Evolutionary conservation across 768 basidiomycete genomes (phyloP), one percentile per base, ranked within the genome.

Genomic region (Nidularia pulvinata): DNA sequence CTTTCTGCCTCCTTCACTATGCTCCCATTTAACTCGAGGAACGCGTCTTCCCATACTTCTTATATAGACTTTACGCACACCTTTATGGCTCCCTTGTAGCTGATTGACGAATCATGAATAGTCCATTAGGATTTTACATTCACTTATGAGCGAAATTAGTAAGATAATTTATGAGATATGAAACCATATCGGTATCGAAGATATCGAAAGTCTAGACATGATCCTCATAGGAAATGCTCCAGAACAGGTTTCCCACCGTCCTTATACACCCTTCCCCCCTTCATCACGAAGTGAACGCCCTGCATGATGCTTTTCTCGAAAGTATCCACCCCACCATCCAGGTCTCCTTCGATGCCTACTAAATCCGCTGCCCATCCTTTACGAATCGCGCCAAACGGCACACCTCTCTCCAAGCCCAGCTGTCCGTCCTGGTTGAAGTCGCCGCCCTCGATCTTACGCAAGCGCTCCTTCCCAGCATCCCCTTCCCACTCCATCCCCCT

Each of bases 221-320:
- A n/a, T n/a, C n/a, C 37, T 39, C 37, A 39, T 7, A 39, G 7
- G 37, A 39, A 46, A 7, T 9, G 10, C 45, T 46, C n/a, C 39
- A 25, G 13, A 34, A 59, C 46, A 48, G 58, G 53, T 48, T 34
- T n/a, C n/a, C 59, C 54, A 47, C 50, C 57, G 44, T n/a, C 49
- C 51, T 62, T 63, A 46, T 59, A 60, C n/a, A 66, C 42, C 51
- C 59, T 68, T 10, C 82, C 85, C 1, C 69, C 77, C 58, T 85
- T 86, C 83, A 85, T 83, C 42, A 85, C 82, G 59, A 84, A 82
- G 33, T 60, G 61, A 14, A 86, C 76, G 32, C 69, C 69, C 5
- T 57, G 34, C 33, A 69, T 68, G 49, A 81, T 66, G 51, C 79
- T 75, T 33, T 78, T 72, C 37, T 82, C 80, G 57, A 77, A 77